A percentile compares a stretch with the other conserved stretches of the same genome.
Evolutionary conservation across 2,329 filamentous ascomycete genomes (phyloP).

Genomic region (Phoma sp.): DNA sequence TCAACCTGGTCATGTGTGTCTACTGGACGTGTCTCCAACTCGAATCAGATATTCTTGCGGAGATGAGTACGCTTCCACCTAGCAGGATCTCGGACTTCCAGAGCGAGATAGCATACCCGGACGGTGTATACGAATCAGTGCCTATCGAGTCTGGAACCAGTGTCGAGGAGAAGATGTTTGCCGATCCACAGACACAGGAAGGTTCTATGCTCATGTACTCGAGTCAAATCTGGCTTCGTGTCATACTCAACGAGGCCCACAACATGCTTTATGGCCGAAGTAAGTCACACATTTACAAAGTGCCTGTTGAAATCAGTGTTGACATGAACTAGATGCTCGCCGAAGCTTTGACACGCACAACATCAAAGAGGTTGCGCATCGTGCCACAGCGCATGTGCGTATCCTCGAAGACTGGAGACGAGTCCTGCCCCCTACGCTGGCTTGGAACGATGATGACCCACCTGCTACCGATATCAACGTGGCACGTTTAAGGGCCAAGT

Average conservation of each 20-base stretch:
- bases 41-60: slow-evolving; percentile 92
- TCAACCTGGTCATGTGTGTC: slow-evolving; percentile 64
- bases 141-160: slow-evolving; percentile 24
- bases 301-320: slow-evolving; percentile 13
- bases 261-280: slow-evolving; percentile 60
- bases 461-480: slow-evolving; percentile 79
- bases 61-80: slow-evolving; percentile 70
- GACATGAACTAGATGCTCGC: slow-evolving; percentile 43
- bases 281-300: slow-evolving; percentile 23
- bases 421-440: slow-evolving; percentile 61
- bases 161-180: slow-evolving; percentile 17
- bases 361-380: slow-evolving; percentile 38
- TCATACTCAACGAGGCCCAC: slow-evolving; percentile 64
- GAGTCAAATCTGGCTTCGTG: slow-evolving; percentile 67
- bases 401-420: slow-evolving; percentile 63
- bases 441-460: slow-evolving; percentile 71
- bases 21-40: slow-evolving; percentile 96
- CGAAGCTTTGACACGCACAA: slow-evolving; percentile 45
- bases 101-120: slow-evolving; percentile 71
- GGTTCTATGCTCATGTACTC: slow-evolving; percentile 64
- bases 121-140: slow-evolving; percentile 58
- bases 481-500: slow-evolving; percentile 88
- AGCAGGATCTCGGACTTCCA: slow-evolving; percentile 67
- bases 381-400: slow-evolving; percentile 44
- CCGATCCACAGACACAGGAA: slow-evolving; percentile 18